Conservation (phyloP, 495 filamentous ascomycete genomes). For the Podospora pseudoanserina region DNA sequence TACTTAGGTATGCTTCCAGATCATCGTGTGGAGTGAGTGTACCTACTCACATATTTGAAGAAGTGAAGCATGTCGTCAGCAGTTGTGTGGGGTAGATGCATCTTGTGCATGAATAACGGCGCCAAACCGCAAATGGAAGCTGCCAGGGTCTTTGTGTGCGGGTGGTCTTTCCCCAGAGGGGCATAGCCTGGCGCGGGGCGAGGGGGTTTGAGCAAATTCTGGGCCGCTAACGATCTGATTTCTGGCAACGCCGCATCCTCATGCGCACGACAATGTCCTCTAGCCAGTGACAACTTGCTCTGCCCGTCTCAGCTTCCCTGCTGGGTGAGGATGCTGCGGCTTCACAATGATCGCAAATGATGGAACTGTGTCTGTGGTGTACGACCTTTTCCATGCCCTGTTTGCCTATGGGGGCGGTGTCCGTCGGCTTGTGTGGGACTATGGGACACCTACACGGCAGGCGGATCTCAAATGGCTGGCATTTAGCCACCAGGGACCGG, state of each 20-base stretch:
- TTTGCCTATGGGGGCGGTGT: neutral
- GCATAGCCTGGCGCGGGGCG: conserved; percentile 19
- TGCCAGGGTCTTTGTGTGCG: conserved; percentile 12
- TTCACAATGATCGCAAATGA: neutral
- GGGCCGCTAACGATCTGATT: conserved; percentile 25
- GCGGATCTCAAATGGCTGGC: neutral
- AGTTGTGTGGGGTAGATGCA: neutral
- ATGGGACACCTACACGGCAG: too few species aligned
- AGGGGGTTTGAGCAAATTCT: conserved; percentile 53
- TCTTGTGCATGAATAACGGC: neutral
- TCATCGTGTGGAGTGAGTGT: too few species aligned
- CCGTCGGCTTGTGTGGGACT: neutral
- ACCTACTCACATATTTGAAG: too few species aligned
- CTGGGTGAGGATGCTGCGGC: neutral
- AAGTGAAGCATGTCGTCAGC: neutral
- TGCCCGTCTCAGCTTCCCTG: conserved; percentile 7
- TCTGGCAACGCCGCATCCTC: conserved; percentile 1
- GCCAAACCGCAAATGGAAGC: conserved; percentile 9
- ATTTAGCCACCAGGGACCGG: conserved; percentile 3
- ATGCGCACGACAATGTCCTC: neutral
- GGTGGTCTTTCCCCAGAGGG: conserved; percentile 17
- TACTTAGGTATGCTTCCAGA: too few species aligned
- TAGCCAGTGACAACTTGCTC: conserved; percentile 34
- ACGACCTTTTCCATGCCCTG: too few species aligned
- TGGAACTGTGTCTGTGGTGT: neutral